A percentile compares a stretch with the other conserved stretches of the same genome.
phyloP scores from a whole-genome alignment of 202 grass and related monocot genomes.

The Schoenoplectus tabernaemontani region DNA sequence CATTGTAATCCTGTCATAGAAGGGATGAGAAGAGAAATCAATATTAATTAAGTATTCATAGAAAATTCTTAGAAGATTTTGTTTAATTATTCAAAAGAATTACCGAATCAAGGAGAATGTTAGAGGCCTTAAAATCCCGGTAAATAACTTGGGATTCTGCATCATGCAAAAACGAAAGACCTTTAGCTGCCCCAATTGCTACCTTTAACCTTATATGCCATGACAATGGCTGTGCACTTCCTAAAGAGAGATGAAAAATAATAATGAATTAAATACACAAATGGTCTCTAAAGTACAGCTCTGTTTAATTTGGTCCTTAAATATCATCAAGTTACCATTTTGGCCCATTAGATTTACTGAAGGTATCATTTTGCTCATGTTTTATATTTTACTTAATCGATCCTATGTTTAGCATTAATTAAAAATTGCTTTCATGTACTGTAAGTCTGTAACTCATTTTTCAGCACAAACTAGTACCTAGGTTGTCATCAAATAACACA shows the following conservation, averaged over 20 bases:
- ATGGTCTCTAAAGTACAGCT: neutral
- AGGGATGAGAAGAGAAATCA: slow-evolving; percentile 6
- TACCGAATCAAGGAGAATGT: slow-evolving; percentile 95
- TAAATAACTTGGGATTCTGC: slow-evolving; percentile 90
- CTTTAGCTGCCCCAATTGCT: slow-evolving; percentile 84
- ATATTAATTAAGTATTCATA: slow-evolving; percentile 7
- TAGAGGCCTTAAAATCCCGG: slow-evolving; percentile 91
- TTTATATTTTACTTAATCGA: too few species aligned
- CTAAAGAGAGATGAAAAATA: slow-evolving; percentile 25
- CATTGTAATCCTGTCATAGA: slow-evolving; percentile 58
- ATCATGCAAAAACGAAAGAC: slow-evolving; percentile 88
- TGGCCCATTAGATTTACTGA: too few species aligned
- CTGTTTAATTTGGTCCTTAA: neutral
- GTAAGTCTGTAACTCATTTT: too few species aligned
- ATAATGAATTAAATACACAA: neutral
- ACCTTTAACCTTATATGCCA: slow-evolving; percentile 94
- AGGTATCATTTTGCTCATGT: too few species aligned
- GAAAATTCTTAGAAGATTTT: neutral
- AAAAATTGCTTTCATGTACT: too few species aligned
- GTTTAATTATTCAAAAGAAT: neutral
- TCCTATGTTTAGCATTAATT: too few species aligned
- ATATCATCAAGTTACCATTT: too few species aligned
- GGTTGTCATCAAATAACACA: too few species aligned
- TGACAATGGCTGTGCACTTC: slow-evolving; percentile 70
- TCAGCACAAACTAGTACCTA: too few species aligned